A percentile compares a stretch with the other conserved stretches of the same genome.
Evolutionary conservation across 108 stramenopile genomes (phyloP).

Genomic region (Fragilariopsis cylindrus): DNA sequence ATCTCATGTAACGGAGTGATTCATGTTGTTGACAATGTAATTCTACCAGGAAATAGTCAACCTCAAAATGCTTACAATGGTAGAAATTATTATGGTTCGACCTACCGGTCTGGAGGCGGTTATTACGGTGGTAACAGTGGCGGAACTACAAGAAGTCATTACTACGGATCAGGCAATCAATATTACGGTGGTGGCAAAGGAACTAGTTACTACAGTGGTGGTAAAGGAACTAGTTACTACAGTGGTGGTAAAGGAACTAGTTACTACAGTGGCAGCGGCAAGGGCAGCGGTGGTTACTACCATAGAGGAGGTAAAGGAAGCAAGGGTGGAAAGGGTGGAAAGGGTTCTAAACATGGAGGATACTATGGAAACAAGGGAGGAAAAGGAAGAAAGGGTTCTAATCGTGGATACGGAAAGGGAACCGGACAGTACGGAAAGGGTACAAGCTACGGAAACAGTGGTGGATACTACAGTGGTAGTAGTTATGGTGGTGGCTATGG

Average conservation of each 20-base stretch:
- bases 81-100: not conserved
- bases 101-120: not conserved
- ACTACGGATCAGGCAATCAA: not conserved
- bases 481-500: too few species aligned
- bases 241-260: not conserved
- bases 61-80: too few species aligned
- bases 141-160: too few species aligned
- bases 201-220: conserved; percentile 1
- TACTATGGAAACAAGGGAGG: too few species aligned
- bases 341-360: not conserved
- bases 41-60: not conserved
- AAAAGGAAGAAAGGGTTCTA: too few species aligned
- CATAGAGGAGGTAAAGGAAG: not conserved
- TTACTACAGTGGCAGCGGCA: not conserved
- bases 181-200: not conserved
- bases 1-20: conserved; percentile 10
- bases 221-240: not conserved
- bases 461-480: too few species aligned
- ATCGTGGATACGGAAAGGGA: too few species aligned
- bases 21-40: conserved; percentile 5
- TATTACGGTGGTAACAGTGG: not conserved
- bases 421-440: too few species aligned
- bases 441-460: too few species aligned
- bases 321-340: not conserved
- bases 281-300: not conserved